Evolutionary conservation across 148 eudicot species (phyloP), one percentile per base, ranked within the genome.

Genomic region (Fagopyrum homotropicum): DNA sequence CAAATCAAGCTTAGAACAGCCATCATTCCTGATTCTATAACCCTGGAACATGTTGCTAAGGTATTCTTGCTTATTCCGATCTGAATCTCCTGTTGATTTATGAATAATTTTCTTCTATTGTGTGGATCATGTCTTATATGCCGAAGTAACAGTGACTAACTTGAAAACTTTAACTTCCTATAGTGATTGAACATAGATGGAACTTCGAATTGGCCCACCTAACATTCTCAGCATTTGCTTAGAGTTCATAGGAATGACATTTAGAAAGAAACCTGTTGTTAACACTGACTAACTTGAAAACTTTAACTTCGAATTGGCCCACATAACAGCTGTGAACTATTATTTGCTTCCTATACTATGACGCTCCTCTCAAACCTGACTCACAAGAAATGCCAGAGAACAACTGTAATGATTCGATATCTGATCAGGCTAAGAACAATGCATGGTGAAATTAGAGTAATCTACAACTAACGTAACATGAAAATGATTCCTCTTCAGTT

Each of bases 1-100:
- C 72, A 78, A 56, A 84, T 95, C 35, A 84, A 76, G 81, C 88
- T 95, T 44, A 82, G 93, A 83, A 82, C 88, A 6, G 94, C 92
- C 29, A 88, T 95, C 72, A 77, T 90, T 75, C 97, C 97, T 0
- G 93, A 92, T 80, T 93, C 96, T 12, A 49, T 95, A 26, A 95
- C 97, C 1, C 75, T 95, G 60, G 97, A 95, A 75, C 99, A 95
- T 83, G 96, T 95, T 80, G 84, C 90, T 16, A 77, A 90, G 97
- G 97, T 95, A 80, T 75, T 43, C 71, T 59, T 74, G 30, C 76
- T 70, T 43, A 7, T 52, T 68, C 45, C 9, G n/a, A 30, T 52
- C 17, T 35, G 6, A 43, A 12, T 15, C 35, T 59, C 4, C 5
- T 30, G 0, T 54, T 14, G n/a, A 46, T 19, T 47, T 7, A 26